These are phyloP conservation scores for Cordyceps tenuipes DNA, from an alignment of 2,329 filamentous ascomycete species.

Conservation along the genomic window DNA sequence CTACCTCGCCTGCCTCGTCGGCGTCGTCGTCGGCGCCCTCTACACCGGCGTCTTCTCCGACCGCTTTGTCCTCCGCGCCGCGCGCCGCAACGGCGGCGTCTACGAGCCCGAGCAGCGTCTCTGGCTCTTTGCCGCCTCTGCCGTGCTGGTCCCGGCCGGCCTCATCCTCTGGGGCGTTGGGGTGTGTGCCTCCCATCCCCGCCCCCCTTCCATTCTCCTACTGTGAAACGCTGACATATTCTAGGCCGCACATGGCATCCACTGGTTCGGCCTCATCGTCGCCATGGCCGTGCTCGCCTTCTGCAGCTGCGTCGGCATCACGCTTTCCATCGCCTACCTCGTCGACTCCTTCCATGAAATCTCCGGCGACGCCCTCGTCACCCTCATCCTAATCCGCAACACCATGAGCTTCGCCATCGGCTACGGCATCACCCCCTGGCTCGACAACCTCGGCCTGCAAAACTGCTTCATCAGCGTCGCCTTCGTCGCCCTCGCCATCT, in stretches of 20 bases:
- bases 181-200: conserved; percentile 12
- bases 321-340: conserved; percentile 31
- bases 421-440: conserved; percentile 37
- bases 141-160: conserved; percentile 21
- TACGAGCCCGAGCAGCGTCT: conserved; percentile 34
- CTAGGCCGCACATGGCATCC: conserved; percentile 26
- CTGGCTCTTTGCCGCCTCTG: conserved; percentile 29
- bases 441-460: conserved; percentile 31
- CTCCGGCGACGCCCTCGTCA: conserved; percentile 30
- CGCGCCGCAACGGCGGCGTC: conserved; percentile 32
- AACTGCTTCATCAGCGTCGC: conserved; percentile 35
- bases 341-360: conserved; percentile 34
- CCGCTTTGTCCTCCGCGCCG: conserved; percentile 28
- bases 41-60: conserved; percentile 30
- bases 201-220: background rate
- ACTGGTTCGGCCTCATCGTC: conserved; percentile 34
- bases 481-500: conserved; percentile 30
- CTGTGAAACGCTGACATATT: background rate
- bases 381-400: conserved; percentile 31
- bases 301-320: conserved; percentile 26
- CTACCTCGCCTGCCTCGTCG: conserved; percentile 29
- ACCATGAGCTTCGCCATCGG: conserved; percentile 29
- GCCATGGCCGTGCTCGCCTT: conserved; percentile 30
- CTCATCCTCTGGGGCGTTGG: conserved; percentile 28
- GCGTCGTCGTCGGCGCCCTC: conserved; percentile 21